A percentile compares a stretch with the other conserved stretches of the same genome.
phyloP scores from a whole-genome alignment of 73 alveolate genomes.

The Urostyla sp. region DNA sequence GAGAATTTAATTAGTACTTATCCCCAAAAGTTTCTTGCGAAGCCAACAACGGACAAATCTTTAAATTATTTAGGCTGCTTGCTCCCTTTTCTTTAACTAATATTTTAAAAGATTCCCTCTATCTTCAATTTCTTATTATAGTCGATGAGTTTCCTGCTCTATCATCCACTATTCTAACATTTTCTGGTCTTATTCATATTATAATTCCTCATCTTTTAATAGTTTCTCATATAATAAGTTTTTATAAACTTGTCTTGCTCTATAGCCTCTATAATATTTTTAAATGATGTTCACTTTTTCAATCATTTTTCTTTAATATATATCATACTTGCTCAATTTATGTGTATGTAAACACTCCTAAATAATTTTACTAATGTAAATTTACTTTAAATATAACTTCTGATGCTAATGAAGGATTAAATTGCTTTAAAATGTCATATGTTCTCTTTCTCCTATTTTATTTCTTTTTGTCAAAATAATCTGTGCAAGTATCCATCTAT shows the following conservation, averaged over 20 bases:
- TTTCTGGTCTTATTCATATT: slow-evolving; percentile 20
- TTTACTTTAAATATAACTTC: slow-evolving; percentile 18
- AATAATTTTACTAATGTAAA: too few relatives aligned
- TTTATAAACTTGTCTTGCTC: background rate
- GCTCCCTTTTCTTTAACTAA: background rate
- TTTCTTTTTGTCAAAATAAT: slow-evolving; percentile 29
- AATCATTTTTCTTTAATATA: background rate
- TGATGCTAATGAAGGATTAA: slow-evolving; percentile 16
- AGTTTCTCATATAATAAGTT: background rate
- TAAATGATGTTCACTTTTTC: background rate
- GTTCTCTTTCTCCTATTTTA: slow-evolving; percentile 38
- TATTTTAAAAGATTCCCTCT: slow-evolving; percentile 7
- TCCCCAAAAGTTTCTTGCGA: slow-evolving; percentile 12
- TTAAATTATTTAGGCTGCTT: slow-evolving; percentile 14
- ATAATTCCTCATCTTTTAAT: background rate
- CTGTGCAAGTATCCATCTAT: slow-evolving; percentile 12
- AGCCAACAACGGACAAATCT: background rate
- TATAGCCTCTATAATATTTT: slow-evolving; percentile 1
- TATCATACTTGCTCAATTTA: background rate
- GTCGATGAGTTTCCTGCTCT: slow-evolving; percentile 11
- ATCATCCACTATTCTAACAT: slow-evolving; percentile 13
- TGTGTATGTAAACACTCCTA: background rate
- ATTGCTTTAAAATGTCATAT: background rate
- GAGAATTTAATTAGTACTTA: background rate
- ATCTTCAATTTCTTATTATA: slow-evolving; percentile 28